Evolutionary conservation across 139 green algal species (phyloP).

Genomic region (Chlorella sp.): DNA sequence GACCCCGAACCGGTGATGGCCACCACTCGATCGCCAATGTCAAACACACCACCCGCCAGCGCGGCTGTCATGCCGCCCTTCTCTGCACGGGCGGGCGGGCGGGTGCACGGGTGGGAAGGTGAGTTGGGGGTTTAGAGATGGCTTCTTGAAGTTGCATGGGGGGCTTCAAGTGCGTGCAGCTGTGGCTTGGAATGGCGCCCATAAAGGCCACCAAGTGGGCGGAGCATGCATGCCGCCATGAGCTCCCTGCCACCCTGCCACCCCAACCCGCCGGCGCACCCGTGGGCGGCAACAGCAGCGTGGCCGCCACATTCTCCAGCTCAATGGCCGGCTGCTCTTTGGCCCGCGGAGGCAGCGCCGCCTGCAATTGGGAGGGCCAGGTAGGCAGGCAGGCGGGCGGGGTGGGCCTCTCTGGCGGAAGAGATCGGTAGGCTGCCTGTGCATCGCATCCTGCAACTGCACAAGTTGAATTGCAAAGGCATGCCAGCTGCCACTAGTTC

Average conservation of each 20-base stretch:
- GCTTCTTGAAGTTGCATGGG: no score
- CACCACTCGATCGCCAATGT: conserved; percentile 85
- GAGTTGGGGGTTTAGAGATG: conserved; percentile 4
- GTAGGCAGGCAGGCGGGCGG: no score
- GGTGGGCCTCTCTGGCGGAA: no score
- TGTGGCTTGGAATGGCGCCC: no score
- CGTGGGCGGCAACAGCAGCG: conserved; percentile 79
- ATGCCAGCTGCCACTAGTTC: no score
- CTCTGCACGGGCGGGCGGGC: background rate
- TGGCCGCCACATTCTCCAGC: conserved; percentile 78
- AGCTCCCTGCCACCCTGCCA: background rate
- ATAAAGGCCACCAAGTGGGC: no score
- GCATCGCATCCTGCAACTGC: no score
- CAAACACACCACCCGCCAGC: conserved; percentile 69
- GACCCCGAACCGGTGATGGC: conserved; percentile 55
- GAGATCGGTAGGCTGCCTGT: no score
- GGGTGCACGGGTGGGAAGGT: background rate
- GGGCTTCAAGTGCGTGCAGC: background rate
- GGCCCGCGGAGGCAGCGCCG: conserved; percentile 33
- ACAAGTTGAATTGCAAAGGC: no score
- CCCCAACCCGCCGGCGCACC: background rate
- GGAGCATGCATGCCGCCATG: no score
- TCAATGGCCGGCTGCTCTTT: conserved; percentile 46
- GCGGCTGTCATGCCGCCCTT: conserved; percentile 47
- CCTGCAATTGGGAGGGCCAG: conserved; percentile 31